These are phyloP conservation scores for Leccinum ochraceum DNA, from an alignment of 768 basidiomycete genomes.

Conservation along the genomic window DNA sequence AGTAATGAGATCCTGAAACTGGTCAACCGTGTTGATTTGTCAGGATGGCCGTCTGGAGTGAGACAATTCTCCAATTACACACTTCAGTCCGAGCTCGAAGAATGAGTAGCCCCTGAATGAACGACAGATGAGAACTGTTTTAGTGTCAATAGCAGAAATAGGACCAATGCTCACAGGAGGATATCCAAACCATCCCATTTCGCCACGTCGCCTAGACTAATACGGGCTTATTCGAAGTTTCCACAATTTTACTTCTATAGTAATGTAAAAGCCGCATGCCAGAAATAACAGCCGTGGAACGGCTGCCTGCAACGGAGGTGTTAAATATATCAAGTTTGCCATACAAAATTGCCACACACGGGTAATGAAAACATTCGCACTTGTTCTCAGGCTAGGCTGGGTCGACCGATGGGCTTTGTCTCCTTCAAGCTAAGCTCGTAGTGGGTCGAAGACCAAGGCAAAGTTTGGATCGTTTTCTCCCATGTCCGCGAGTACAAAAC, in stretches of 20 bases:
- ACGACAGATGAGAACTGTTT: not conserved
- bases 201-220: not conserved
- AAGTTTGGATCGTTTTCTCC: not conserved
- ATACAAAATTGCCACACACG: not conserved
- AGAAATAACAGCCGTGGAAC: not conserved
- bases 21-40: not conserved
- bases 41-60: not conserved
- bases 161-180: not conserved
- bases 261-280: no score
- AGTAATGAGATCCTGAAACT: not conserved
- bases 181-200: not conserved
- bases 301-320: not conserved
- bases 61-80: not conserved
- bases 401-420: not conserved
- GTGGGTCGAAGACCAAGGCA: not conserved
- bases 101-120: not conserved
- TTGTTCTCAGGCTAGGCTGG: not conserved
- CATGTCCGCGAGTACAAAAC: not conserved
- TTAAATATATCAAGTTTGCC: not conserved
- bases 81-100: not conserved
- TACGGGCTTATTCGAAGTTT: no score
- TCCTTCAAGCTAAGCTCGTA: not conserved
- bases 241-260: no score
- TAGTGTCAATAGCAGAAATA: not conserved
- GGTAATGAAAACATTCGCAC: not conserved